Percentiles rank a stretch among this genome's conserved stretches.
These are phyloP conservation scores for Protomyces inundatus DNA, from an alignment of 1,139 yeast genomes.

Conservation along the genomic window DNA sequence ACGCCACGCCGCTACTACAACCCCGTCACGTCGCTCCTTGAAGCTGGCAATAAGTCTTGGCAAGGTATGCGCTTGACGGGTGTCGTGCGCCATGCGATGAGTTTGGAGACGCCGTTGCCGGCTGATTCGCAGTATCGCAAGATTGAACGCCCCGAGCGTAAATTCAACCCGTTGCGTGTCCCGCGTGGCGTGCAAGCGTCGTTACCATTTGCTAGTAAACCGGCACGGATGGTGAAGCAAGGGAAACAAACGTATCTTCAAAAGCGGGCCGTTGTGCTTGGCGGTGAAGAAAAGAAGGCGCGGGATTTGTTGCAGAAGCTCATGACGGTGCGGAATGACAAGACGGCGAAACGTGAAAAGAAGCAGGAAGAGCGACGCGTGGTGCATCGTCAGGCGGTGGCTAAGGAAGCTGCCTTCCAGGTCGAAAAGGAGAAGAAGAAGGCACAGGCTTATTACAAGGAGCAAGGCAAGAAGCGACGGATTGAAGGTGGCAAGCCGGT, in stretches of 20 bases:
- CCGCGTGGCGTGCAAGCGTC: slow-evolving; percentile 71
- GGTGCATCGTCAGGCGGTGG: slow-evolving; percentile 67
- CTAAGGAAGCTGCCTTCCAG: slow-evolving; percentile 65
- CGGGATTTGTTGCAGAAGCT: slow-evolving; percentile 84
- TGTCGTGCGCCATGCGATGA: slow-evolving; percentile 73
- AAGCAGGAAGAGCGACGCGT: slow-evolving; percentile 75
- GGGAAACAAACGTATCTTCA: slow-evolving; percentile 75
- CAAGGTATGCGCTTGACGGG: slow-evolving; percentile 95
- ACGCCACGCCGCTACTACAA: slow-evolving; percentile 84
- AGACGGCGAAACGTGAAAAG: slow-evolving; percentile 68
- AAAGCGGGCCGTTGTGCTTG: slow-evolving; percentile 88
- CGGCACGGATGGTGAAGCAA: slow-evolving; percentile 76
- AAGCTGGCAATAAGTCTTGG: slow-evolving; percentile 78
- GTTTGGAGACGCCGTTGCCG: slow-evolving; percentile 57
- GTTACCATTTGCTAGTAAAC: slow-evolving; percentile 88
- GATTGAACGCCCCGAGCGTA: slow-evolving; percentile 79
- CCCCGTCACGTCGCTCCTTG: slow-evolving; percentile 85
- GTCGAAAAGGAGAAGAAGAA: slow-evolving; percentile 73
- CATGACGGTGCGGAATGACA: slow-evolving; percentile 75
- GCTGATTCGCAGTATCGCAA: slow-evolving; percentile 64
- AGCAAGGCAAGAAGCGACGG: slow-evolving; percentile 46
- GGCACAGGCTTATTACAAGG: slow-evolving; percentile 79
- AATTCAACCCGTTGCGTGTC: slow-evolving; percentile 78
- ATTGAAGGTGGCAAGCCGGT: slow-evolving; percentile 23
- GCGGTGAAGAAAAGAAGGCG: slow-evolving; percentile 71